phyloP scores from a whole-genome alignment of 163 green algal species.

The Volvox carteri region DNA sequence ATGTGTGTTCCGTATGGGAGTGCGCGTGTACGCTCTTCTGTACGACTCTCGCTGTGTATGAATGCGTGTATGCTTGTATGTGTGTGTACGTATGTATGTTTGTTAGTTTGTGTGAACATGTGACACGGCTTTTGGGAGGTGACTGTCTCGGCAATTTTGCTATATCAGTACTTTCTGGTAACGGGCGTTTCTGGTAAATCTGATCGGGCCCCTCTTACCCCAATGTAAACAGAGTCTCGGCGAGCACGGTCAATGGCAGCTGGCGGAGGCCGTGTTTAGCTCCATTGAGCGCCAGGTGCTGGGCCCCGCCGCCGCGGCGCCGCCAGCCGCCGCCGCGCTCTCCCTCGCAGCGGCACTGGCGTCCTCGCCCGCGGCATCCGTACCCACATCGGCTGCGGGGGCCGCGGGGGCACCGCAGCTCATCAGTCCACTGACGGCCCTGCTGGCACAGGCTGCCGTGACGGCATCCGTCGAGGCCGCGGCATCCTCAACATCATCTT shows the following conservation, averaged over 20 bases:
- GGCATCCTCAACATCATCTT: not conserved
- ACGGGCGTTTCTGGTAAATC: too few relatives aligned
- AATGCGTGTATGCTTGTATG: too few relatives aligned
- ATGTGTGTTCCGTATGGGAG: too few relatives aligned
- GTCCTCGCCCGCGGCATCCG: not conserved
- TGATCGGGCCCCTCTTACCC: too few relatives aligned
- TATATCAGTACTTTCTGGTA: too few relatives aligned
- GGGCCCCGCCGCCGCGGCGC: not conserved
- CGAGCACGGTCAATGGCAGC: conserved; percentile 85
- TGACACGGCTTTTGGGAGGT: too few relatives aligned
- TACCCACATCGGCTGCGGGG: too few relatives aligned
- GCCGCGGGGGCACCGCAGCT: not conserved
- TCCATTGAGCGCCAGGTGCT: conserved; percentile 75
- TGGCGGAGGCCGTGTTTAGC: conserved; percentile 85
- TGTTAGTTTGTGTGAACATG: too few relatives aligned
- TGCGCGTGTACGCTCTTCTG: too few relatives aligned
- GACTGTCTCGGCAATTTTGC: too few relatives aligned
- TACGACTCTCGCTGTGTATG: too few relatives aligned
- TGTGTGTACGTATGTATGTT: too few relatives aligned
- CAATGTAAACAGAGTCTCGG: conserved; percentile 70
- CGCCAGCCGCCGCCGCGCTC: conserved; percentile 1
- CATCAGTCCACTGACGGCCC: not conserved
- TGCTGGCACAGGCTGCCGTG: conserved; percentile 22
- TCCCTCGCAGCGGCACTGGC: conserved; percentile 13
- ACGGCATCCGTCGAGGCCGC: not conserved